phyloP scores from a whole-genome alignment of 179 eudicot genomes.

The Spergularia azorica region DNA sequence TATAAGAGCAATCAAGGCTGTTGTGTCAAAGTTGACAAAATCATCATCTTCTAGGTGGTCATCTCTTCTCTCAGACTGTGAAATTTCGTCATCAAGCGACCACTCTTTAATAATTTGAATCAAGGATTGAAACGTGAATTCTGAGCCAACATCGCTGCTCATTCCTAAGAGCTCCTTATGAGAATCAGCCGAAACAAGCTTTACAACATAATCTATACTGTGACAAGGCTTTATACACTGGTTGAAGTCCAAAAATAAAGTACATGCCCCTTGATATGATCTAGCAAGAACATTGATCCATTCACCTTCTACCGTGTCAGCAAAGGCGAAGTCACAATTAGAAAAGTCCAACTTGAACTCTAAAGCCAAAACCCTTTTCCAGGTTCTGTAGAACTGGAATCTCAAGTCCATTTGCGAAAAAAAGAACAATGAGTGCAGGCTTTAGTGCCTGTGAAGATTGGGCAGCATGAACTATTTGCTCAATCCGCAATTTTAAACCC shows the following conservation, averaged over 20 bases:
- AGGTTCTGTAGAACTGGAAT: slow-evolving; percentile 38
- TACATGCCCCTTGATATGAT: slow-evolving; percentile 50
- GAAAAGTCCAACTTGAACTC: slow-evolving; percentile 41
- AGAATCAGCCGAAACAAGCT: slow-evolving; percentile 15
- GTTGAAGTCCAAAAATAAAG: slow-evolving; percentile 49
- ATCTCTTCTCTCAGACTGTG: slow-evolving; percentile 21
- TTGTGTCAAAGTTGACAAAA: slow-evolving; percentile 86
- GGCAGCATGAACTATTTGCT: slow-evolving; percentile 58
- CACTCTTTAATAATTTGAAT: slow-evolving; percentile 50
- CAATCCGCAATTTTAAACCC: slow-evolving; percentile 53
- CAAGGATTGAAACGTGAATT: slow-evolving; percentile 47
- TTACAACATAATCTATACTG: slow-evolving; percentile 24
- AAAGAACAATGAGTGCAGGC: slow-evolving; percentile 66
- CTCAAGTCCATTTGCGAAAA: slow-evolving; percentile 78
- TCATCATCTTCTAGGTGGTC: slow-evolving; percentile 26
- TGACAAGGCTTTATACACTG: slow-evolving; percentile 31
- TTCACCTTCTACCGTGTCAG: slow-evolving; percentile 58
- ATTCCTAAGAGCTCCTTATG: slow-evolving; percentile 23
- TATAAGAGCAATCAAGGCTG: slow-evolving; percentile 79
- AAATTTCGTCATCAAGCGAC: slow-evolving; percentile 32
- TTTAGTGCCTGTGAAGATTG: slow-evolving; percentile 45
- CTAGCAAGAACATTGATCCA: slow-evolving; percentile 63
- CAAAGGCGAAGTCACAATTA: slow-evolving; percentile 36
- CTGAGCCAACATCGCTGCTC: slow-evolving; percentile 27
- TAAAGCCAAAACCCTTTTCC: slow-evolving; percentile 50